phyloP scores from a whole-genome alignment of 768 basidiomycete genomes.

The Suillus subalutaceus region DNA sequence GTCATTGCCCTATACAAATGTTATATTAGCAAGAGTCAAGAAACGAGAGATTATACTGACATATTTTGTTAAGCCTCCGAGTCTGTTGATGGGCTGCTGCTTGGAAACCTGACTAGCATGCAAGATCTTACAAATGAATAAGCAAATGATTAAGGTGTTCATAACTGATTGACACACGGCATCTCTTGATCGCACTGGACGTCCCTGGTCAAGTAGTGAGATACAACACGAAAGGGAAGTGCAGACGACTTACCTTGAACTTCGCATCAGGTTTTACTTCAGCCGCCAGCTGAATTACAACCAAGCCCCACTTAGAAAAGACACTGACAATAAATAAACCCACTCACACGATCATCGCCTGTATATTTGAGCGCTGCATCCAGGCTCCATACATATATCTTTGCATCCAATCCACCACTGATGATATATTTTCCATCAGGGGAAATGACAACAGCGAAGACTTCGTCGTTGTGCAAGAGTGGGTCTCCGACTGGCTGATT shows the following conservation, averaged over 20 bases:
- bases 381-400: constrained; percentile 80
- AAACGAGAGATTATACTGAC: too few relatives aligned
- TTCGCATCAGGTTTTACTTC: not conserved
- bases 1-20: too few relatives aligned
- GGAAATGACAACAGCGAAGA: constrained; percentile 76
- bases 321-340: not conserved
- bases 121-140: too few relatives aligned
- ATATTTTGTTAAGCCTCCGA: too few relatives aligned
- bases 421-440: constrained; percentile 79
- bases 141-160: too few relatives aligned
- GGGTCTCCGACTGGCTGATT: constrained; percentile 31
- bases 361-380: constrained; percentile 29
- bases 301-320: not conserved
- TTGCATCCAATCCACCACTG: constrained; percentile 78
- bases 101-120: too few relatives aligned
- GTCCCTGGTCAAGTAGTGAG: too few relatives aligned
- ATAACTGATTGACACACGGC: too few relatives aligned
- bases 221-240: too few relatives aligned
- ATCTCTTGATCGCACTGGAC: too few relatives aligned
- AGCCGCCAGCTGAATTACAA: not conserved
- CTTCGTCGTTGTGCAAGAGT: constrained; percentile 79
- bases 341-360: not conserved
- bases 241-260: not conserved
- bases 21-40: too few relatives aligned
- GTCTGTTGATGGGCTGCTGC: too few relatives aligned